Conservation (phyloP, 2,329 filamentous ascomycete genomes). For the Aspergillus ochraceoroseus region DNA sequence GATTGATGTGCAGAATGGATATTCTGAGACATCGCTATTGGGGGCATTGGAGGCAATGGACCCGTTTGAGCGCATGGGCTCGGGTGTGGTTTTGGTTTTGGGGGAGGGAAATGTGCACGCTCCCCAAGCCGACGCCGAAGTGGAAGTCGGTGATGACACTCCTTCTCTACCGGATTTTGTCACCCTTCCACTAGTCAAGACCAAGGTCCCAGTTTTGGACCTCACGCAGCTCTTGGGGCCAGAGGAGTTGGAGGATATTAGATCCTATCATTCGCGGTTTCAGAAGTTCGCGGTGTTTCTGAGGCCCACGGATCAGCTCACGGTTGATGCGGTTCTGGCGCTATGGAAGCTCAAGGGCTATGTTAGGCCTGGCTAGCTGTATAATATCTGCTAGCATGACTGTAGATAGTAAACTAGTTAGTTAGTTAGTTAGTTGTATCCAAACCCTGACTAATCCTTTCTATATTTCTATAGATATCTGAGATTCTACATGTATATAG, state of each 20-base stretch:
- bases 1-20: slow-evolving; percentile 19
- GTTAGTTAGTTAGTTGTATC: too few relatives aligned
- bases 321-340: slow-evolving; percentile 31
- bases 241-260: slow-evolving; percentile 30
- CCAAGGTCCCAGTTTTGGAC: slow-evolving; percentile 38
- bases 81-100: slow-evolving; percentile 31
- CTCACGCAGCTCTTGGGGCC: slow-evolving; percentile 31
- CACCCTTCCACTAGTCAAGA: slow-evolving; percentile 27
- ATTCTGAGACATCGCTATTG: slow-evolving; percentile 19
- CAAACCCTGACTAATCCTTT: too few relatives aligned
- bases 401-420: too few relatives aligned
- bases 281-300: slow-evolving; percentile 35
- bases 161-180: slow-evolving; percentile 27
- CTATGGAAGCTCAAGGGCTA: slow-evolving; percentile 41
- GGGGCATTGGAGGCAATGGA: slow-evolving; percentile 22
- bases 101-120: slow-evolving; percentile 2
- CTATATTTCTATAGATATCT: slow-evolving; percentile 1
- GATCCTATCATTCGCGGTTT: slow-evolving; percentile 27
- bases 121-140: too few relatives aligned
- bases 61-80: slow-evolving; percentile 27
- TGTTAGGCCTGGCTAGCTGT: slow-evolving; percentile 12
- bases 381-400: too few relatives aligned
- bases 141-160: slow-evolving; percentile 2
- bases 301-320: slow-evolving; percentile 27
- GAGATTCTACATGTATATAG: background rate